Evolutionary conservation across 1,139 yeast genomes (phyloP).

Genomic region (Ogataea hybrid): DNA sequence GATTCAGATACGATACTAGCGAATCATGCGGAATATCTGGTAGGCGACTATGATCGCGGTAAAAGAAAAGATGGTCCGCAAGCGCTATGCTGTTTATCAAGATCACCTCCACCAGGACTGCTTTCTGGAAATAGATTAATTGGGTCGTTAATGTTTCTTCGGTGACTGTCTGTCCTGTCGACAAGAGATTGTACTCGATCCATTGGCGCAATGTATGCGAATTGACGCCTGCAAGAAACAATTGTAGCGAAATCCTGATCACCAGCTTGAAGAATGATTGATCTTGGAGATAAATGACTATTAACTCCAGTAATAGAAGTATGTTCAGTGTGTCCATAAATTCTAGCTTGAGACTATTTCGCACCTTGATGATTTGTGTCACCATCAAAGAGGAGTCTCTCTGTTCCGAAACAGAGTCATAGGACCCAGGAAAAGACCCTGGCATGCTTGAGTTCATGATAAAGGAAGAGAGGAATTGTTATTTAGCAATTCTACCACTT

Average conservation of each 20-base stretch:
- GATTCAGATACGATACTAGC: conserved; percentile 11
- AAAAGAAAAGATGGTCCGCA: conserved; percentile 13
- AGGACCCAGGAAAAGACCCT: conserved; percentile 9
- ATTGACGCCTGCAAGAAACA: conserved; percentile 19
- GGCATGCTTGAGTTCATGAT: conserved; percentile 7
- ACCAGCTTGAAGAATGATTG: conserved; percentile 21
- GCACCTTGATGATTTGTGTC: conserved; percentile 12
- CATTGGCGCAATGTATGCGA: conserved; percentile 16
- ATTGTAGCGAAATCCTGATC: conserved; percentile 18
- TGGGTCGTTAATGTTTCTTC: conserved; percentile 12
- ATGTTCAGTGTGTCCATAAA: conserved; percentile 12
- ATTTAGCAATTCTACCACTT: conserved; percentile 3
- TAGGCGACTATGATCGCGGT: conserved; percentile 1
- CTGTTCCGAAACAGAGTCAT: conserved; percentile 1
- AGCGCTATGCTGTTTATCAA: conserved; percentile 14
- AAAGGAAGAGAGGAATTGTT: not conserved
- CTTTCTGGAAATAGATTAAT: conserved; percentile 10
- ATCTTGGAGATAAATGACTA: conserved; percentile 20
- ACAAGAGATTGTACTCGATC: conserved; percentile 16
- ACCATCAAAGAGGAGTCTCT: not conserved
- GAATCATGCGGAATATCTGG: not conserved
- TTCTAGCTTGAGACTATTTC: conserved; percentile 15
- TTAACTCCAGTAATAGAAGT: conserved; percentile 13
- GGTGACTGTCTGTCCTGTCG: conserved; percentile 11
- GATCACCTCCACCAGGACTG: conserved; percentile 16